Percentiles rank a stretch among this genome's conserved stretches.
Evolutionary conservation across 768 basidiomycete species (phyloP).

Genomic region (Podaxis sp.): DNA sequence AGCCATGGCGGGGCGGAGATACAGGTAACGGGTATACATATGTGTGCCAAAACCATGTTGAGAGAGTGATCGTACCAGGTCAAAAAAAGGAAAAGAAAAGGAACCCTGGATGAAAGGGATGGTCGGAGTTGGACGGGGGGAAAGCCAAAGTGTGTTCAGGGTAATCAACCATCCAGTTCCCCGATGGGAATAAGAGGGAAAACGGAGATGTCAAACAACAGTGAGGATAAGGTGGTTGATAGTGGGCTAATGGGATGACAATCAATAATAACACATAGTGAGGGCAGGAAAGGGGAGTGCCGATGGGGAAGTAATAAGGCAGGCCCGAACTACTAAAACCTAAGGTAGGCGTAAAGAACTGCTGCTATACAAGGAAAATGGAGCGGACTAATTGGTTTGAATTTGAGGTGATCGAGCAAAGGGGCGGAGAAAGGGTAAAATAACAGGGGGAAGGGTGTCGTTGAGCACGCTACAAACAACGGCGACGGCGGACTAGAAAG

Average conservation of each 20-base stretch:
- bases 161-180: too few relatives aligned
- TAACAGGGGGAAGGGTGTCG: background rate
- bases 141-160: too few relatives aligned
- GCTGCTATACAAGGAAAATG: background rate
- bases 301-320: background rate
- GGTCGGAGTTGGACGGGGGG: too few relatives aligned
- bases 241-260: background rate
- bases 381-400: background rate
- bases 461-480: background rate
- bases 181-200: background rate
- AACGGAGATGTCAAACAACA: background rate
- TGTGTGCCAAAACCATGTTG: too few relatives aligned
- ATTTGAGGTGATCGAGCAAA: background rate
- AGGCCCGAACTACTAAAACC: background rate
- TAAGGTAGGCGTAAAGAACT: background rate
- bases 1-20: too few relatives aligned
- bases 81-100: too few relatives aligned
- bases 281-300: background rate
- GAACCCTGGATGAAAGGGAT: too few relatives aligned
- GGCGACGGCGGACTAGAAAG: background rate
- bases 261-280: background rate
- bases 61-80: too few relatives aligned
- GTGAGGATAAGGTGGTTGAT: background rate
- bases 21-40: too few relatives aligned
- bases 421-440: background rate